These are phyloP conservation scores for Candida patagonica DNA, from an alignment of 805 yeast genomes.

Conservation along the genomic window DNA sequence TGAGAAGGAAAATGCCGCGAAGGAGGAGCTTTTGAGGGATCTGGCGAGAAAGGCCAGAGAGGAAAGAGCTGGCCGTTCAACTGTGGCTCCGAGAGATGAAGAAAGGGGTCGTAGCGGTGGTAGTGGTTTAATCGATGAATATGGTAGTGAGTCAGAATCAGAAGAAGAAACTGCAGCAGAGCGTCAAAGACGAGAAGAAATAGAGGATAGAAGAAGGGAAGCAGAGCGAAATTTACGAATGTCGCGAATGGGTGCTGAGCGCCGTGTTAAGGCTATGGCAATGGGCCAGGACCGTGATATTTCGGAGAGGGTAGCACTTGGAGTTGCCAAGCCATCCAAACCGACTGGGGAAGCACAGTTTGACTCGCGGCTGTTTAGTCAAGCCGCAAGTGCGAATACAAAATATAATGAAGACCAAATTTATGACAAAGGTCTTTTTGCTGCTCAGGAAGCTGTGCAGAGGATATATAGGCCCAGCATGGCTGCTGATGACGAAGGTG, in stretches of 20 bases:
- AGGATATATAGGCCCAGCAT: conserved; percentile 39
- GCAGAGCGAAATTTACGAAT: conserved; percentile 40
- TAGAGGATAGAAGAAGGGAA: conserved; percentile 37
- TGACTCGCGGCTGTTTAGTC: conserved; percentile 51
- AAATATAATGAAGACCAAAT: conserved; percentile 36
- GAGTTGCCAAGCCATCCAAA: conserved; percentile 35
- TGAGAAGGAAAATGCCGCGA: conserved; percentile 39
- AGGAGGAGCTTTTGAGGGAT: conserved; percentile 41
- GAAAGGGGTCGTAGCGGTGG: not conserved
- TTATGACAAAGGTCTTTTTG: conserved; percentile 52
- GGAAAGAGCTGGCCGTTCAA: conserved; percentile 21
- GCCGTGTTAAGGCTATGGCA: conserved; percentile 35
- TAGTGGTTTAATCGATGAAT: not conserved
- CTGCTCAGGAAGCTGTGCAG: conserved; percentile 41
- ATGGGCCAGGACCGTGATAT: conserved; percentile 40
- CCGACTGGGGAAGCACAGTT: conserved; percentile 35
- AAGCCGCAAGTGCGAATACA: conserved; percentile 19
- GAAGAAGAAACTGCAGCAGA: conserved; percentile 21
- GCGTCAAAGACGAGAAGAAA: conserved; percentile 30
- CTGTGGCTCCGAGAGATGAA: not conserved
- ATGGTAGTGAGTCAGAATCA: not conserved
- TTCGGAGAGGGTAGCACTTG: conserved; percentile 47
- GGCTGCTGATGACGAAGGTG: conserved; percentile 17
- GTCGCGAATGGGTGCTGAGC: conserved; percentile 38
- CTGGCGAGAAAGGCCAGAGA: conserved; percentile 43